Evolutionary conservation across 441 rosid genomes (phyloP), one percentile per base, ranked within the genome.

Genomic region (Bocquillonia castaneifolia): DNA sequence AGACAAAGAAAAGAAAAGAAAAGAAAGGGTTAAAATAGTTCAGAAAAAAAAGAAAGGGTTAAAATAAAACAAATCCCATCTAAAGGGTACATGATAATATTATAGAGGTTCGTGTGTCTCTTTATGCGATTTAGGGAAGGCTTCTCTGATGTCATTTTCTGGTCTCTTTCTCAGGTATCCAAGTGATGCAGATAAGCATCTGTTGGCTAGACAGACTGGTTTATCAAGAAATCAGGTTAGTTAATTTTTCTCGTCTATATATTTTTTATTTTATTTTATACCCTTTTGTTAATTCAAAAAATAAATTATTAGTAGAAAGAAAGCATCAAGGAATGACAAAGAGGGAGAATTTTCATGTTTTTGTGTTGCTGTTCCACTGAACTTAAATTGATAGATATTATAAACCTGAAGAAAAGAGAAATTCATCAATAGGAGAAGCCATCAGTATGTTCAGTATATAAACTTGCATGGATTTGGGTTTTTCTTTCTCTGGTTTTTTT

Each of bases 121-220:
- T 78, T 69, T 79, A 67, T 57, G 56, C 47, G 31, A 70, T 69
- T 78, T 70, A 74, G 71, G 84, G 66, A 75, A 31, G 28, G 25
- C 51, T 67, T 25, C 57, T 83, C 81, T 86, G 72, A 81, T 80
- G 89, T 85, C 93, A 78, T 79, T 86, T 84, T 84, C 86, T 86
- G 84, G 83, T 88, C 80, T 78, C 78, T 84, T 79, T 88, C 91
- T 88, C 98, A 93, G 98, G 95, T 93, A 93, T 72, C 98, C 98
- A 82, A 93, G 97, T 72, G 98, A 93, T 80, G 96, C 93, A 36
- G 98, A 93, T 91, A 93, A 93, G 79, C 98, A 88, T 80, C 90
- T 91, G 78, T 82, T 93, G 87, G 95, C 98, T 78, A 78, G 96
- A 71, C 98, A 93, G 91, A 91, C 98, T 79, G 93, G 95, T 69